A percentile compares a stretch with the other conserved stretches of the same genome.
Evolutionary conservation across 305 asterid species (phyloP).

Genomic region (Stenogyne calaminthoides): DNA sequence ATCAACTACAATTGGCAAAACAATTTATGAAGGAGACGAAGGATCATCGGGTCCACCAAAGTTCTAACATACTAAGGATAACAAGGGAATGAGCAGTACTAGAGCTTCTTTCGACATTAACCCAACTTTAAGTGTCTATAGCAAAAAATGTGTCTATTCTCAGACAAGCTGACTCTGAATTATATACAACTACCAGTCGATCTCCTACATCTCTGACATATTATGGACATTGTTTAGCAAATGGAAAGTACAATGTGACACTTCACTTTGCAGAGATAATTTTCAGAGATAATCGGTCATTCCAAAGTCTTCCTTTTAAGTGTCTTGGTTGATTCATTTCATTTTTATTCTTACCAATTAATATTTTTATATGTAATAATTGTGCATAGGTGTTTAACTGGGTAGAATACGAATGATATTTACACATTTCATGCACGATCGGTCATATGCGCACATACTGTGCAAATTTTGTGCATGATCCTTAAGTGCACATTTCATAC

Average conservation of each 20-base stretch:
- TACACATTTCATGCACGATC: no score
- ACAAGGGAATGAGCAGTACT: slow-evolving; percentile 63
- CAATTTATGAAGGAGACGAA: slow-evolving; percentile 46
- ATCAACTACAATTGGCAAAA: slow-evolving; percentile 28
- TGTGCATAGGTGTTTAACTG: no score
- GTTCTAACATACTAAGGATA: slow-evolving; percentile 23
- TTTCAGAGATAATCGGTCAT: no score
- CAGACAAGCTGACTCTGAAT: slow-evolving; percentile 37
- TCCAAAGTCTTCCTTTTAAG: slow-evolving; percentile 54
- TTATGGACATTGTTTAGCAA: slow-evolving; percentile 66
- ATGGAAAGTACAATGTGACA: slow-evolving; percentile 62
- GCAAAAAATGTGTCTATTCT: slow-evolving; percentile 47
- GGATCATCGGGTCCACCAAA: no score
- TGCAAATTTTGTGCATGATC: no score
- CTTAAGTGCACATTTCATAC: no score
- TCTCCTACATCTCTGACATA: slow-evolving; percentile 64
- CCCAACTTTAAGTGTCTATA: slow-evolving; percentile 3
- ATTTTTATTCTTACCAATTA: no score
- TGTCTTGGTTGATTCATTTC: no score
- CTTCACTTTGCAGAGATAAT: slow-evolving; percentile 71
- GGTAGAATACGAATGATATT: no score
- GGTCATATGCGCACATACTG: no score
- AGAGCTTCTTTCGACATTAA: slow-evolving; percentile 44
- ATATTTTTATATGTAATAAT: no score
- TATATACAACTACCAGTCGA: slow-evolving; percentile 54